Evolutionary conservation across 2,329 filamentous ascomycete genomes (phyloP), one percentile per base, ranked within the genome.

Genomic region (Epichloe sp.): DNA sequence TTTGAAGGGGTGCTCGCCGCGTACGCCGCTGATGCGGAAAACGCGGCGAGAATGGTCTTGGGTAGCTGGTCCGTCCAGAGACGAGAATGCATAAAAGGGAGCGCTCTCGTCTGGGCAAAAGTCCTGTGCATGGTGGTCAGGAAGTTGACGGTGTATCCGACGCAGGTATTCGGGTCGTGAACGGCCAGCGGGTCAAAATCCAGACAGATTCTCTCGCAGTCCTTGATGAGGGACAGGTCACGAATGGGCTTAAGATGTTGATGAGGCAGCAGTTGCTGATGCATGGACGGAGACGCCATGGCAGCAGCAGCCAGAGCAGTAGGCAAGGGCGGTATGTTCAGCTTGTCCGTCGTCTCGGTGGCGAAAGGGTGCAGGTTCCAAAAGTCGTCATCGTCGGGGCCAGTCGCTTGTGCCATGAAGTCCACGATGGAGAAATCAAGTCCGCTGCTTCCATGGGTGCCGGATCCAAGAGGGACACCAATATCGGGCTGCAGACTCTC

Each of bases 11-110:
- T 70, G 52, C 65, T 63, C 23, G 63, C 64, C 8, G 59, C 55
- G 58, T 73, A 73, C 7, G 71, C 63, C 2, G 66, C 59, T 38
- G 69, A 63, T 12, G 65, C 65, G 2, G 69, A 64, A 52, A 70
- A 74, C 44, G 65, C 68, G 5, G 67, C 57, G 37, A 72, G 57
- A 38, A 74, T 65, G 26, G 66, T 63, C 21, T 62, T 63, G 23
- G 71, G 71, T 19, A 71, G 63, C 41, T 61, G 60, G 52, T 61
- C 55, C 44, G 64, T 59, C 62, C 74, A 74, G 17, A 74, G 63
- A 10, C 66, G 62, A 37, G 65, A 62, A 56, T 75, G 72, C 50
- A 74, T 62, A 55, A 71, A 74, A 35, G 70, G 65, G 19, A 70
- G 63, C 6, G 63, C 57, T 52, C 65, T 65, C 5, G 65, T 63